Evolutionary conservation across 2,329 filamentous ascomycete genomes (phyloP).

Genomic region (Stagonosporopsis chrysanthemi): DNA sequence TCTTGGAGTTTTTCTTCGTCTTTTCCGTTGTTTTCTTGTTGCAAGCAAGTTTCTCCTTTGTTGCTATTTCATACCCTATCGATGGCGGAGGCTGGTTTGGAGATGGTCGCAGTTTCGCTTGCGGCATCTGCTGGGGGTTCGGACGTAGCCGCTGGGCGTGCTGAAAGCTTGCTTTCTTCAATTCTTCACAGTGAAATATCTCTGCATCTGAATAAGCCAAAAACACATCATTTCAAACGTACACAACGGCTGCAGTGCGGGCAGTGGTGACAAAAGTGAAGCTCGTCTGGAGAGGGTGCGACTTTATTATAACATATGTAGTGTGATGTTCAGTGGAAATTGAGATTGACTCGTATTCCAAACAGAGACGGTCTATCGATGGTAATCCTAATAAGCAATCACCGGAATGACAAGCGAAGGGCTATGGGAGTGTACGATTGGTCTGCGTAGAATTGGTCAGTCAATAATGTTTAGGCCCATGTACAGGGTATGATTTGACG

Average conservation of each 20-base stretch:
- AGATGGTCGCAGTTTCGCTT: conserved; percentile 16
- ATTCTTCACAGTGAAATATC: conserved; percentile 37
- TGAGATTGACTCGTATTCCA: conserved; percentile 21
- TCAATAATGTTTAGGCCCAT: neutral
- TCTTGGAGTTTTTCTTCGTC: conserved; percentile 17
- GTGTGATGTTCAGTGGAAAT: conserved; percentile 10
- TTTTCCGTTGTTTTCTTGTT: conserved; percentile 3
- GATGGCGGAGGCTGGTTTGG: conserved; percentile 25
- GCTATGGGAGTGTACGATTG: conserved; percentile 5
- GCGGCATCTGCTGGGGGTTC: conserved; percentile 31
- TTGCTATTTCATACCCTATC: conserved; percentile 25
- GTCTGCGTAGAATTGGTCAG: conserved; percentile 11
- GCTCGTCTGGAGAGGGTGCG: neutral
- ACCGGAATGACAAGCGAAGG: conserved; percentile 11
- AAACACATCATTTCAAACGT: conserved; percentile 29
- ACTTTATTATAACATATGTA: conserved; percentile 9
- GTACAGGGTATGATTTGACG: conserved; percentile 4
- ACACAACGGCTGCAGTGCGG: neutral
- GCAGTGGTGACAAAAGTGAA: neutral
- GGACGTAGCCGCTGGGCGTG: conserved; percentile 45
- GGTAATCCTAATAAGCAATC: conserved; percentile 19
- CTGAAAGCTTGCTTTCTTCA: conserved; percentile 30
- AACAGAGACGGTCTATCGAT: conserved; percentile 9
- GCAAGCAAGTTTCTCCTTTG: conserved; percentile 28
- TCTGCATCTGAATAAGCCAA: conserved; percentile 39